These are phyloP conservation scores for Calonectria honghensis DNA, from an alignment of 2,329 filamentous ascomycete species.

Conservation along the genomic window DNA sequence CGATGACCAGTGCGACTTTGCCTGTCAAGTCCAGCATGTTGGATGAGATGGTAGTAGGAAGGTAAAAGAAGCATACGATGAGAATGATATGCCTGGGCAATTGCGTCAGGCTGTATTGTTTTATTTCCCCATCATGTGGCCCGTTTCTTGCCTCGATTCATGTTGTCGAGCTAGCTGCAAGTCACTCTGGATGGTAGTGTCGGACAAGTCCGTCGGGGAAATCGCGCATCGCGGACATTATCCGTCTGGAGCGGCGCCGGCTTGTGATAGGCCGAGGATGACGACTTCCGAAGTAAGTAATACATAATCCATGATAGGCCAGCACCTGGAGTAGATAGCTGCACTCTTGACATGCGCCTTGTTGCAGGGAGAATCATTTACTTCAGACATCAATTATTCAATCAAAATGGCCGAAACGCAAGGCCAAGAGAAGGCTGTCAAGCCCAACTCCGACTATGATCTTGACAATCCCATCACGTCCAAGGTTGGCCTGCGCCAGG, in stretches of 20 bases:
- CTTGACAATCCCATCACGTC: slow-evolving; percentile 72
- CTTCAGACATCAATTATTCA: not conserved
- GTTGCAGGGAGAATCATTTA: not conserved
- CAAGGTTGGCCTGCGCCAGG: slow-evolving; percentile 75
- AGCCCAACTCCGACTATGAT: slow-evolving; percentile 74
- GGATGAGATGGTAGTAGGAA: not conserved
- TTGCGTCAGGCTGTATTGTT: not conserved
- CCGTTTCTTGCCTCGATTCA: slow-evolving; percentile 1
- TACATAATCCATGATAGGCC: slow-evolving; percentile 51
- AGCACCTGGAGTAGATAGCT: not conserved
- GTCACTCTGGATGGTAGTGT: not conserved
- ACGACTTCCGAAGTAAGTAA: slow-evolving; percentile 45
- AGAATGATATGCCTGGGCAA: not conserved
- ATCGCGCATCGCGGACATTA: slow-evolving; percentile 44
- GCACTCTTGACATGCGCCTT: not conserved
- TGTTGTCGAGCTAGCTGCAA: not conserved
- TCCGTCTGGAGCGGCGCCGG: slow-evolving; percentile 39
- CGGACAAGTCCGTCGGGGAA: slow-evolving; percentile 43
- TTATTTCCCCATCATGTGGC: not conserved
- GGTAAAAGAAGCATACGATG: not conserved
- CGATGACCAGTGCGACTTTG: slow-evolving; percentile 67
- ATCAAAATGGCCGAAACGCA: slow-evolving; percentile 44
- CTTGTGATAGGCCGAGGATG: slow-evolving; percentile 32
- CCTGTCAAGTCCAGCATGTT: slow-evolving; percentile 62
- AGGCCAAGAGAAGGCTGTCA: slow-evolving; percentile 10